Base-by-base conservation (phyloP, 169 alveolate species). In the Cryptosporidium canis region DNA sequence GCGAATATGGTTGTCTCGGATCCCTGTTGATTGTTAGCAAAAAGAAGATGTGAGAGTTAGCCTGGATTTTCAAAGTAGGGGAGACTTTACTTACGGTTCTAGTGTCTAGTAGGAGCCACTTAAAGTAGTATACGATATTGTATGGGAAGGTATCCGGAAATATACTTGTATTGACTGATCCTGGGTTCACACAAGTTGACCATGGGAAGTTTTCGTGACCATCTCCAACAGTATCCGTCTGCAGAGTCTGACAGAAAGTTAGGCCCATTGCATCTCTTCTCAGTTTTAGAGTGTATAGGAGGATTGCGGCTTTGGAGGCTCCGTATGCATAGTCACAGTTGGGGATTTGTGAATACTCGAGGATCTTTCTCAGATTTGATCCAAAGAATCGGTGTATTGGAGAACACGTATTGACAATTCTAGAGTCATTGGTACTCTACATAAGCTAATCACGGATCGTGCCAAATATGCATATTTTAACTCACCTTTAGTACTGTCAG, bases 141-240 rank as follows among this genome's bases (percentile, higher is more conserved):
- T 41, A 77, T 24, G 77, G 87, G 35, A 77, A 77, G 55, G 18
- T 14, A n/a, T 53, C 39, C 6, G 68, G 64, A 39, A 58, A 77
- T 35, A 77, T 77, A 7, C 44, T 21, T n/a, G 77, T 77, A 29
- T 39, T 41, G 16, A 77, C 87, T 3, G 87, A 77, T 43, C 87
- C 87, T 11, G 87, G 87, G 37, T 77, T 77, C n/a, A 77, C 87
- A 39, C 87, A 77, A 27, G 87, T 77, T 21, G 77, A 77, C 87
- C 87, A 77, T 1, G 87, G 70, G 61, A 58, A 61, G 45, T 77
- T 7, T 6, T 39, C 61, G 35, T 21, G 33, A 9, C 29, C 33
- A 4, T 41, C 33, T 16, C 18, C 58, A 18, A 12, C 48, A 45
- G 14, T 55, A 16, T 48, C 67, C 16, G 37, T 72, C 29, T 43